These are phyloP conservation scores for Amanita pseudoporphyria DNA, from an alignment of 768 basidiomycete species.

Conservation along the genomic window DNA sequence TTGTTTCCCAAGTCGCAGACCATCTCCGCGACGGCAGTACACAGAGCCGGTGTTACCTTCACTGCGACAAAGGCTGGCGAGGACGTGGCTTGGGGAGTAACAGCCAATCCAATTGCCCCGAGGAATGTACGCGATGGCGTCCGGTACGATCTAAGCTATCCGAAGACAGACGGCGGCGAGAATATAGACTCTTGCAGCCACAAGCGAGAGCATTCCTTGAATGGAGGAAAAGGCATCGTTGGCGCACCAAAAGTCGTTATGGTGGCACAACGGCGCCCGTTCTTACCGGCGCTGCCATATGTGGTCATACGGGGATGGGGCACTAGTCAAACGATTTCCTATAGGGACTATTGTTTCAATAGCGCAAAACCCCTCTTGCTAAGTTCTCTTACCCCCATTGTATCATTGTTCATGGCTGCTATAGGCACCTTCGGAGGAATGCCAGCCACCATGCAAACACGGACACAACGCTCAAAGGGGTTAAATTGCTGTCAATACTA, in stretches of 20 bases:
- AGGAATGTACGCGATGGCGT: conserved; percentile 35
- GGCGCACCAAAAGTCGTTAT: conserved; percentile 41
- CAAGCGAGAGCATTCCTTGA: conserved; percentile 30
- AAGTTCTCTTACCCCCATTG: conserved; percentile 10
- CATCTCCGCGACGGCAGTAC: conserved; percentile 44
- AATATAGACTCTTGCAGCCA: conserved; percentile 50
- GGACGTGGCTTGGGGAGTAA: conserved; percentile 56
- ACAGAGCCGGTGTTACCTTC: conserved; percentile 46
- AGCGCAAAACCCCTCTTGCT: conserved; percentile 35
- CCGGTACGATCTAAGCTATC: conserved; percentile 37
- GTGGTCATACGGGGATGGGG: conserved; percentile 52
- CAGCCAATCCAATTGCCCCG: conserved; percentile 46
- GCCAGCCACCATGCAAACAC: conserved; percentile 21
- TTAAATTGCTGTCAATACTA: conserved; percentile 28
- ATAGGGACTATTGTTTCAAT: conserved; percentile 37
- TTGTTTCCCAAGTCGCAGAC: conserved; percentile 37
- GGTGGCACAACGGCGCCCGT: conserved; percentile 39
- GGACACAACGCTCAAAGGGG: conserved; percentile 24
- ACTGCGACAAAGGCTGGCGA: conserved; percentile 38
- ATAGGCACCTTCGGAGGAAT: conserved; percentile 37
- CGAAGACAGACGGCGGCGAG: conserved; percentile 57
- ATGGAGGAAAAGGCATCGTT: conserved; percentile 30
- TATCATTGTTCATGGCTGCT: conserved; percentile 30
- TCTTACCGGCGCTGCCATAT: conserved; percentile 45
- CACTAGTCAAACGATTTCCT: conserved; percentile 37